Evolutionary conservation across 2,329 filamentous ascomycete genomes (phyloP), one percentile per base, ranked within the genome.

Genomic region (Aspergillus ibericus): DNA sequence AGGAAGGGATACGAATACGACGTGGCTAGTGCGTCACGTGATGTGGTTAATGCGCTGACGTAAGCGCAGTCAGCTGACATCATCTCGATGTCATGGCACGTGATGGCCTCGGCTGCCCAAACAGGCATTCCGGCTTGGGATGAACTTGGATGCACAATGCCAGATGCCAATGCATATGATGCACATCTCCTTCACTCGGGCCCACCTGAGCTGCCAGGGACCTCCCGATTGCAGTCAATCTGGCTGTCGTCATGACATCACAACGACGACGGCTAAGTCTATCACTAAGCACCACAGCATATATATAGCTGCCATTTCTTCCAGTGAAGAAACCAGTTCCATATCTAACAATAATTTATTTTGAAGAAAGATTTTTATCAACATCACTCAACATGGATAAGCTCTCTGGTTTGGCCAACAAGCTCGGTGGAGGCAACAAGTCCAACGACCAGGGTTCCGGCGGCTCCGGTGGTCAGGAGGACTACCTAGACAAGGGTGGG

Each of bases 401-500:
- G 48, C 58, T 72, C 29, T 61, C 62, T 12, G 67, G 64, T 56
- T 63, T 73, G 57, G 68, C 69, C 25, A 66, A 66, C 44, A 72
- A 73, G 64, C 51, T 72, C 44, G 59, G 63, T n/a, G 67, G 65
- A 44, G 61, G 66, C 38, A 56, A 57, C 59, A 58, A 54, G 20
- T 51, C 52, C 35, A 60, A 59, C 25, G 48, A 54, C 13, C 53
- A 42, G 55, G 48, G 59, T 35, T 38, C 44, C 40, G 53, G 38
- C 1, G 53, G 38, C 2, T 42, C 55, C 5, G 59, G 51, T 44
- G 44, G 47, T 47, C 59, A 75, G 42, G 70, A 80, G 59, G 81
- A 83, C 66, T 82, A 82, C 69, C 63, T 81, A 55, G 81, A 83
- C 68, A 83, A 82, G 67, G 79, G 80, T 81, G 65, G 53, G 61